Percentiles rank a stretch among this genome's conserved stretches.
These are phyloP conservation scores for Rhizophagus sp. DNA, from an alignment of 192 early-diverging fungal genomes.

Conservation along the genomic window DNA sequence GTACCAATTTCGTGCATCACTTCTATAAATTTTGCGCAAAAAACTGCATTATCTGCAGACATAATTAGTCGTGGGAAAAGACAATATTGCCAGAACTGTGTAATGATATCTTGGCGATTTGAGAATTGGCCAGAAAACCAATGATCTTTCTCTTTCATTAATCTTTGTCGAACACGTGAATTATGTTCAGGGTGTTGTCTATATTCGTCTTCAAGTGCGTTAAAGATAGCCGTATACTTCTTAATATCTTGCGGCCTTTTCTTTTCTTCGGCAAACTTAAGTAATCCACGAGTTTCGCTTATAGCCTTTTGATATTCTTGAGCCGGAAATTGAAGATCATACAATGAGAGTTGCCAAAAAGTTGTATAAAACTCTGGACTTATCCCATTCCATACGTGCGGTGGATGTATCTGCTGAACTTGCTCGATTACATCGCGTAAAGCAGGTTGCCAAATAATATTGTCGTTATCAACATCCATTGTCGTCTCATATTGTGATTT, in stretches of 20 bases:
- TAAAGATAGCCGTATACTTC: slow-evolving; percentile 21
- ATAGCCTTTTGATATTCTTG: slow-evolving; percentile 52
- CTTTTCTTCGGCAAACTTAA: slow-evolving; percentile 56
- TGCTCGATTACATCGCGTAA: slow-evolving; percentile 31
- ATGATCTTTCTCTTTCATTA: slow-evolving; percentile 45
- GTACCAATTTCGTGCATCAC: slow-evolving; percentile 71
- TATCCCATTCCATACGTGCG: slow-evolving; percentile 44
- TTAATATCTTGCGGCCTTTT: slow-evolving; percentile 31
- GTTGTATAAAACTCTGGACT: slow-evolving; percentile 71
- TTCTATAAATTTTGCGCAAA: slow-evolving; percentile 71
- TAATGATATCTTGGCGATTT: slow-evolving; percentile 45
- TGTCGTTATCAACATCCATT: slow-evolving; percentile 8
- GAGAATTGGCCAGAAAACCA: slow-evolving; percentile 48
- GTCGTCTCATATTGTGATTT: slow-evolving; percentile 12
- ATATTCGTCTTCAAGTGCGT: slow-evolving; percentile 24
- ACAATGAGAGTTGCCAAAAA: slow-evolving; percentile 78
- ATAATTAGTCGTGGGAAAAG: slow-evolving; percentile 66
- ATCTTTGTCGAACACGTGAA: slow-evolving; percentile 31
- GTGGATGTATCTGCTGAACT: slow-evolving; percentile 40
- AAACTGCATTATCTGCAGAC: slow-evolving; percentile 72
- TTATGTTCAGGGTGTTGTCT: slow-evolving; percentile 34
- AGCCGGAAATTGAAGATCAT: slow-evolving; percentile 71
- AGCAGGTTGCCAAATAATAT: slow-evolving; percentile 41
- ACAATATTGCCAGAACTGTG: slow-evolving; percentile 67
- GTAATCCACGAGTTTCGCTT: not conserved